Evolutionary conservation across 495 filamentous ascomycete genomes (phyloP), one percentile per base, ranked within the genome.

Genomic region (Pyrenula massariospora): DNA sequence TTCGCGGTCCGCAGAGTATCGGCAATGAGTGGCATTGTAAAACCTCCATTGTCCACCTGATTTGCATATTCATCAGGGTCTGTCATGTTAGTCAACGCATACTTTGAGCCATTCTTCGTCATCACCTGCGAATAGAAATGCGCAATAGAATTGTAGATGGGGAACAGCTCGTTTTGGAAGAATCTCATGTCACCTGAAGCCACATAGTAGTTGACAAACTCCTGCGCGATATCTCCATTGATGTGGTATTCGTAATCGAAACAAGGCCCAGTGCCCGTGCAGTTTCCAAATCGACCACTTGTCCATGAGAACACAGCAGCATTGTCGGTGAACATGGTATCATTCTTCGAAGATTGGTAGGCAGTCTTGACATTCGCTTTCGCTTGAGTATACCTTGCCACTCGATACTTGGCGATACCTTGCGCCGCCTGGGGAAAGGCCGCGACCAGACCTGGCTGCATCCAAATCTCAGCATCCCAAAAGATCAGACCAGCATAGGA

Each of bases 21-120:
- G 31, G 71, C 80, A 56, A 87, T 81, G 10, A 86, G 69, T 0
- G 84, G 78, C 72, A 87, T 86, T 1, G 87, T 90, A 63, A 81
- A 91, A 22, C 83, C 86, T 49, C 84, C 83, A 22, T 87, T 86
- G 61, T 86, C 77, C 20, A 86, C 66, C 25, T 81, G 72, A 61
- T 91, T 90, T 3, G 85, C 85, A 61, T 86, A 88, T 66, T 88
- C 85, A 62, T 88, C 85, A 19, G 87, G 87, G 67, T 91, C 87
- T 1, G 87, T 91, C 77, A 87, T 87, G 60, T 91, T 91, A n/a
- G 66, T 76, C 52, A 80, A 54, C 2, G 69, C 71, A 67, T 75
- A 80, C 11, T 55, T 63, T 31, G 72, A 74, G n/a, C 74, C 72
- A 62, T 86, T 85, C 24, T 67, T 76, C 47, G 70, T 68, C 10